These are phyloP conservation scores for Pyrus betulifolia DNA, from an alignment of 306 rosid species.

Conservation along the genomic window DNA sequence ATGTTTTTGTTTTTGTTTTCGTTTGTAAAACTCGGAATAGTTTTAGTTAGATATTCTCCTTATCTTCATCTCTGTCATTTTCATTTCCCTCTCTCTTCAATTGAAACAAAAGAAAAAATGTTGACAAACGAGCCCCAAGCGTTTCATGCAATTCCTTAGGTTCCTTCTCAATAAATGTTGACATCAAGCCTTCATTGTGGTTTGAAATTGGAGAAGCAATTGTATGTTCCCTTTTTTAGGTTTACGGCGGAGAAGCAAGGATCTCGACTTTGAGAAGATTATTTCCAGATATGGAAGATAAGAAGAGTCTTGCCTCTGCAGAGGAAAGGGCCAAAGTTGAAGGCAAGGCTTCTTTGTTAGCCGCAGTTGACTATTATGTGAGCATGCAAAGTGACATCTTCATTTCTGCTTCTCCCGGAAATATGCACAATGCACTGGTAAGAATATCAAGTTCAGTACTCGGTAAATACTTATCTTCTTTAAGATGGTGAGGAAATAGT, in stretches of 20 bases:
- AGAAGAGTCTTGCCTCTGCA: constrained; percentile 68
- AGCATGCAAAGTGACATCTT: constrained; percentile 82
- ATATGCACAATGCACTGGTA: constrained; percentile 98
- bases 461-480: background rate
- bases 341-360: constrained; percentile 81
- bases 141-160: background rate
- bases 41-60: background rate
- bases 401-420: constrained; percentile 97
- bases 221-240: constrained; percentile 9
- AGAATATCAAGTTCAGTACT: constrained; percentile 11
- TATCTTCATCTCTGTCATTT: background rate
- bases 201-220: background rate
- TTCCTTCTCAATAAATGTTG: background rate
- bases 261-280: constrained; percentile 61
- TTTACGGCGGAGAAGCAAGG: constrained; percentile 91
- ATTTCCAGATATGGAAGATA: constrained; percentile 83
- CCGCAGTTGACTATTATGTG: constrained; percentile 87
- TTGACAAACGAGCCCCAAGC: background rate
- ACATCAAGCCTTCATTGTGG: background rate
- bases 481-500: background rate
- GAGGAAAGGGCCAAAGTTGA: constrained; percentile 55
- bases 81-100: background rate
- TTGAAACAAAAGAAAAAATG: background rate
- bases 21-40: background rate
- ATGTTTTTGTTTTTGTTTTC: background rate